Conservation (phyloP, 164 flowering plant species). For the Piper longum region DNA sequence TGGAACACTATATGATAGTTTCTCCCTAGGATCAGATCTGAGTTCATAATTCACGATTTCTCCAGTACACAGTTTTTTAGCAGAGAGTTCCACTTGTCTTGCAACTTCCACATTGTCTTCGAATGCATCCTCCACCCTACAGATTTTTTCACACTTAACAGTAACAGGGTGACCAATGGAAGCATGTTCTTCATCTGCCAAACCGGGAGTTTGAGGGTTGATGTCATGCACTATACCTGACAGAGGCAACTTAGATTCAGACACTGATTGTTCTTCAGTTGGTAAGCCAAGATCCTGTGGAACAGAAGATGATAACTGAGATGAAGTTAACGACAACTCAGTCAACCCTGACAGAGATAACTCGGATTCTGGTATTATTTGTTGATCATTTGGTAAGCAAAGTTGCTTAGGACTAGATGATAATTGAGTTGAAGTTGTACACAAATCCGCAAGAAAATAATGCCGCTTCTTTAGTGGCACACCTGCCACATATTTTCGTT, state of each 20-base stretch:
- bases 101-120: not conserved
- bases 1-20: not conserved
- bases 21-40: not conserved
- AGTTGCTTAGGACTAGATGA: conserved; percentile 7
- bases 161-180: not conserved
- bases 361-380: conserved; percentile 6
- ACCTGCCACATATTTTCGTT: conserved; percentile 36
- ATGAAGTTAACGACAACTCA: conserved; percentile 24
- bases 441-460: conserved; percentile 18
- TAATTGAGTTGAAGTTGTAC: conserved; percentile 26
- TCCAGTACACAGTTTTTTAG: not conserved
- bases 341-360: conserved; percentile 13
- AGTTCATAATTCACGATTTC: not conserved
- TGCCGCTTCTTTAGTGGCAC: conserved; percentile 56
- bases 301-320: conserved; percentile 12
- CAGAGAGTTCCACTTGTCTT: not conserved
- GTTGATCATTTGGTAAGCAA: conserved; percentile 14
- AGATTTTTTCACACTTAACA: conserved; percentile 1
- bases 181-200: not conserved
- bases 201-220: not conserved
- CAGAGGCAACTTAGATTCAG: conserved; percentile 10
- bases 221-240: not conserved
- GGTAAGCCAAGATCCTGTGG: conserved; percentile 9
- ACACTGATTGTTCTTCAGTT: conserved; percentile 12
- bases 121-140: conserved; percentile 7